Percentiles rank a stretch among this genome's conserved stretches.
Conservation (phyloP, 2,329 filamentous ascomycete genomes). For the Waltergamsia citrina region DNA sequence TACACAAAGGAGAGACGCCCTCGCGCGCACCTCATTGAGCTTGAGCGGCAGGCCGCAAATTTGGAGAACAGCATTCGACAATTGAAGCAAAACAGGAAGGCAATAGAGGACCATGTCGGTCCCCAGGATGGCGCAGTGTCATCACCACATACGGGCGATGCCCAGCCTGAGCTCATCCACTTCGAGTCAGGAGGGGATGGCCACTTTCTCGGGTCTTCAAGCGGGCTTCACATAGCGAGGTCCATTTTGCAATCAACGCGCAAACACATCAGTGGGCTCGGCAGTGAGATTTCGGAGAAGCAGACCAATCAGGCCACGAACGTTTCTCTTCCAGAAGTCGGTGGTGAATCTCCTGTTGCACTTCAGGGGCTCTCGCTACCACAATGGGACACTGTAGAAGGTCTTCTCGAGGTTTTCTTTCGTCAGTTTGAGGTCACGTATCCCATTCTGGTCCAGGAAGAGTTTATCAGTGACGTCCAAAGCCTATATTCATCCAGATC, state of each 20-base stretch:
- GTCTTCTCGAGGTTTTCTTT: slow-evolving; percentile 11
- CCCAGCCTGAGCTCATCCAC: slow-evolving; percentile 8
- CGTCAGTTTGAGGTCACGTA: slow-evolving; percentile 12
- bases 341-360: neutral
- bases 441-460: slow-evolving; percentile 10
- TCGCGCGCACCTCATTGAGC: slow-evolving; percentile 5
- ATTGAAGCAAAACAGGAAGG: neutral
- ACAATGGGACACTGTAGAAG: slow-evolving; percentile 8
- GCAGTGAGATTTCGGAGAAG: neutral
- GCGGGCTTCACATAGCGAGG: slow-evolving; percentile 8
- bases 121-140: no score
- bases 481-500: slow-evolving; percentile 3
- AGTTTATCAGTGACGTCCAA: slow-evolving; percentile 6
- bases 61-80: slow-evolving; percentile 7
- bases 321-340: neutral
- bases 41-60: slow-evolving; percentile 4
- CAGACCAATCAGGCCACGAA: neutral
- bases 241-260: slow-evolving; percentile 8
- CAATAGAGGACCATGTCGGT: no score
- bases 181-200: slow-evolving; percentile 8
- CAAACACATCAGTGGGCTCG: slow-evolving; percentile 6
- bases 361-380: slow-evolving; percentile 5
- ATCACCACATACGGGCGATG: no score
- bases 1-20: slow-evolving; percentile 7
- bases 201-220: slow-evolving; percentile 8